phyloP scores from a whole-genome alignment of 441 rosid species.

The Populus hybrid region DNA sequence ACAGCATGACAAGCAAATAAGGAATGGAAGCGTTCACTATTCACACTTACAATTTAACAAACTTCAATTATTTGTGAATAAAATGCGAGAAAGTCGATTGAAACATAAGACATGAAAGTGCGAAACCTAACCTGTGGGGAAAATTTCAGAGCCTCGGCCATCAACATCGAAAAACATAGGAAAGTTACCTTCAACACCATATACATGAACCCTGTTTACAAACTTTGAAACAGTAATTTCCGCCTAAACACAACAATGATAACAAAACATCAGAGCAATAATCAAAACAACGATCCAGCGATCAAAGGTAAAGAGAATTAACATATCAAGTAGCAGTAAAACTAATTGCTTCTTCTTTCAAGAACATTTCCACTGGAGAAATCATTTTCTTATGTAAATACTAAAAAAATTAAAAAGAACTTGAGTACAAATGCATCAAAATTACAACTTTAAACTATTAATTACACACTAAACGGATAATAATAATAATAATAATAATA shows the following conservation, averaged over 20 bases:
- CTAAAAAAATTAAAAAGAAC: no score
- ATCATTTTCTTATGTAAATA: no score
- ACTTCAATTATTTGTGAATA: background rate
- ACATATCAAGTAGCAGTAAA: no score
- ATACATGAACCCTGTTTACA: conserved; percentile 76
- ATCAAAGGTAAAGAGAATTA: no score
- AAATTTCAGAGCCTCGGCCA: conserved; percentile 81
- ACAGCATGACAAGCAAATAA: background rate
- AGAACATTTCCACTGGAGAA: background rate
- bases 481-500: accelerated
- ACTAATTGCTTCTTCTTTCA: background rate
- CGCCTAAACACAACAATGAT: conserved; percentile 39
- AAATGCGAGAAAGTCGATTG: background rate
- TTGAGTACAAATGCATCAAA: background rate
- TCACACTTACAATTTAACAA: background rate
- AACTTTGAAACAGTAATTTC: conserved; percentile 81
- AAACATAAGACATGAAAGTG: background rate
- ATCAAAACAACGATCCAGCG: background rate
- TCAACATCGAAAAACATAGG: conserved; percentile 87
- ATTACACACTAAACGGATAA: background rate
- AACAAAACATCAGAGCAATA: background rate
- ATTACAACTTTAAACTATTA: background rate
- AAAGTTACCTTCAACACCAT: conserved; percentile 71
- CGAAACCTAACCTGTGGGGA: conserved; percentile 61
- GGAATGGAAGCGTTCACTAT: background rate